Base-by-base conservation (phyloP, 257 asterid species). In the Eucommia ulmoides region DNA sequence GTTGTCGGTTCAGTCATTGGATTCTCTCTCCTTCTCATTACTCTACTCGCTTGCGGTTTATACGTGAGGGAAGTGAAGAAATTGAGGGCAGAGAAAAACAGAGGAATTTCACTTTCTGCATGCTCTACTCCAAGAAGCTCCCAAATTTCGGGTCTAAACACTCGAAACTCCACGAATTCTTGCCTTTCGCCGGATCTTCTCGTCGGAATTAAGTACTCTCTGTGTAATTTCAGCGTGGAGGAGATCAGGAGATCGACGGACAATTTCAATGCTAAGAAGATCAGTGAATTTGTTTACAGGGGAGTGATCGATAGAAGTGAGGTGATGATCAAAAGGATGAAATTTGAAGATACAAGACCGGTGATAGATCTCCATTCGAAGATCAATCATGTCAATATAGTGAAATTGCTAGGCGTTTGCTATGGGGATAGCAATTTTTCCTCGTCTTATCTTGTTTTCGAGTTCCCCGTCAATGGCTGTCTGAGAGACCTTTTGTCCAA, bases 101-200 rank as follows among this genome's bases (percentile, higher is more conserved):
- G 11, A 1, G 61, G 74, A 56, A 61, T 70, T 25, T 65, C 68
- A 0, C 1, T 71, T 51, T 71, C 70, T 12, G 68, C 88, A 1
- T 70, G 60, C 53, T 83, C 88, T 22, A 65, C 72, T 0, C 57
- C 75, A 17, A 61, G 68, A 33, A 68, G 74, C 59, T 74, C 83
- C 12, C 38, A 7, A 7, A 29, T 29, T 29, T n/a, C n/a, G n/a
- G n/a, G n/a, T n/a, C n/a, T n/a, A n/a, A n/a, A n/a, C n/a, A 29
- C 38, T 7, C 7, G 38, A 29, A 29, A 12, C 20, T 63, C 62
- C 2, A 49, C 66, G 11, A 73, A 66, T 60, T 74, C 88, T 1
- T 71, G 93, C 56, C 22, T 85, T 38, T 82, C 93, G 0, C 95
- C 95, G 1, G 93, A 81, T 59, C 48, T 85, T 21, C 81, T 82